Percentiles rank a stretch among this genome's conserved stretches.
Evolutionary conservation across 1,139 yeast genomes (phyloP).

Genomic region (Taphrina confusa): DNA sequence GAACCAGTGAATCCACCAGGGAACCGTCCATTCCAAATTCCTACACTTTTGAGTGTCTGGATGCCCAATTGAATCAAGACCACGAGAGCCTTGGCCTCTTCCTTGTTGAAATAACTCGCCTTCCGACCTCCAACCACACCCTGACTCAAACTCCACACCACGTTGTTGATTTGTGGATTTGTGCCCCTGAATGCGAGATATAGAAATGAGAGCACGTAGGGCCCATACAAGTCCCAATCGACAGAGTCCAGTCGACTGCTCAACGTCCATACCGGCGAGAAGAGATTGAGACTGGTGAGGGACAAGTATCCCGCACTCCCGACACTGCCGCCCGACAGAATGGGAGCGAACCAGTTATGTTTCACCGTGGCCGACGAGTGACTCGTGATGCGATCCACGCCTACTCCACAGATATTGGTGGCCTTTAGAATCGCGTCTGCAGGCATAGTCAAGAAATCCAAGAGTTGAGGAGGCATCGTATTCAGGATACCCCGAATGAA

Average conservation of each 20-base stretch:
- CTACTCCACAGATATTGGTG: slow-evolving; percentile 12
- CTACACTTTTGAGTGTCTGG: slow-evolving; percentile 1
- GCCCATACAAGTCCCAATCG: slow-evolving; percentile 28
- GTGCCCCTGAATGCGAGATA: slow-evolving; percentile 22
- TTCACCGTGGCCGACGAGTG: slow-evolving; percentile 26
- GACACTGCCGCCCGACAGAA: slow-evolving; percentile 26
- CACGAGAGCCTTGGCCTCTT: slow-evolving; percentile 24
- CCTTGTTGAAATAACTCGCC: slow-evolving; percentile 22
- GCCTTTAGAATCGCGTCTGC: slow-evolving; percentile 22
- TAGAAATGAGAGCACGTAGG: slow-evolving; percentile 19
- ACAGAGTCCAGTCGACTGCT: slow-evolving; percentile 17
- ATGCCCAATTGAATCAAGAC: slow-evolving; percentile 9
- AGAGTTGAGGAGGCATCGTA: slow-evolving; percentile 11
- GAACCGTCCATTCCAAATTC: slow-evolving; percentile 25
- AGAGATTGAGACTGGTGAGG: slow-evolving; percentile 16
- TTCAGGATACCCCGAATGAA: slow-evolving; percentile 7
- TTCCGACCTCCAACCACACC: slow-evolving; percentile 3
- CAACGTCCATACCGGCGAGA: slow-evolving; percentile 14
- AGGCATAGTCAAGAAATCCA: slow-evolving; percentile 21
- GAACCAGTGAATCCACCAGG: slow-evolving; percentile 12
- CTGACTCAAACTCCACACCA: slow-evolving; percentile 19
- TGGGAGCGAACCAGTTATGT: slow-evolving; percentile 26
- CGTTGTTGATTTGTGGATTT: slow-evolving; percentile 19
- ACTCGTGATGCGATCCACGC: slow-evolving; percentile 26
- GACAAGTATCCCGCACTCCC: slow-evolving; percentile 31